Percentiles rank a stretch among this genome's conserved stretches.
Evolutionary conservation across 345 rosid species (phyloP).

Genomic region (Pistacia integerrima): DNA sequence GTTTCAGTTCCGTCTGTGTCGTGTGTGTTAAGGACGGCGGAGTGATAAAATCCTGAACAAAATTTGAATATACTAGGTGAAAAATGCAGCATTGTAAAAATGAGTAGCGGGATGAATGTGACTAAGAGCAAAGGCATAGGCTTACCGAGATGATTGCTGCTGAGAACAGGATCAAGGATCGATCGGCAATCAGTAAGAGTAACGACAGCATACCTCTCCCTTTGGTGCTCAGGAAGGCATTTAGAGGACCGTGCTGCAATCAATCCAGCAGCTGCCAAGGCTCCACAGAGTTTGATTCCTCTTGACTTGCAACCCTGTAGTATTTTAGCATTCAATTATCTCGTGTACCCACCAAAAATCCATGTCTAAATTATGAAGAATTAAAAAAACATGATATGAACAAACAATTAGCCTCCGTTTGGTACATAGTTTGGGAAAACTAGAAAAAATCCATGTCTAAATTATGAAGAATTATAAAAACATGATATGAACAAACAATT

Average conservation of each 20-base stretch:
- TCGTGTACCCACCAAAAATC: too few species aligned
- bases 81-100: too few species aligned
- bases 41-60: constrained; percentile 70
- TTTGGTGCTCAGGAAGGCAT: constrained; percentile 23
- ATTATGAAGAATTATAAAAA: too few species aligned
- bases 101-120: too few species aligned
- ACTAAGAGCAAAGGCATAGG: too few species aligned
- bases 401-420: too few species aligned
- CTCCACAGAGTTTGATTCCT: constrained; percentile 66
- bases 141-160: constrained; percentile 53
- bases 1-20: constrained; percentile 51
- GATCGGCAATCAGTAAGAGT: constrained; percentile 73
- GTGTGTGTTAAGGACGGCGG: constrained; percentile 71
- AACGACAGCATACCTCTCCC: constrained; percentile 57
- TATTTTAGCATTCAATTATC: background rate
- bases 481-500: too few species aligned
- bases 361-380: too few species aligned
- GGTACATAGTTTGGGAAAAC: too few species aligned
- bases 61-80: background rate
- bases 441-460: too few species aligned
- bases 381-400: too few species aligned
- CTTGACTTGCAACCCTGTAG: constrained; percentile 61
- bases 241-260: constrained; percentile 52
- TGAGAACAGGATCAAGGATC: constrained; percentile 62
- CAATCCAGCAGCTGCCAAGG: constrained; percentile 61